Base-by-base conservation (phyloP, 1,284 basidiomycete species). In the Hemileia vastatrix region DNA sequence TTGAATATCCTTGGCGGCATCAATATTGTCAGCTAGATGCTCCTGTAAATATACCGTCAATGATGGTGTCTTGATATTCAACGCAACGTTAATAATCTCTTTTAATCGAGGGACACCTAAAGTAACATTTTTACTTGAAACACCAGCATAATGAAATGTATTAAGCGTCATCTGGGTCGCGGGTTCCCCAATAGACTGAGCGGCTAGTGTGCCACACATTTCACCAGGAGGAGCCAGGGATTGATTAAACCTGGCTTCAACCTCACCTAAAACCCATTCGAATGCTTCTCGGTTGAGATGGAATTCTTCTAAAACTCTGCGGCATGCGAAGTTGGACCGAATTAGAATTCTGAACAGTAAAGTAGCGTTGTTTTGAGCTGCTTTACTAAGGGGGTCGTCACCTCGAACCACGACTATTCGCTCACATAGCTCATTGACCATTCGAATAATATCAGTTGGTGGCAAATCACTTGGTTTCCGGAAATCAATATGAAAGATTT, bases 111-210 rank as follows among this genome's bases (percentile, higher is more conserved):
- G 93, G 0, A 96, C 93, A 86, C 93, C 93, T 66, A 96, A 88
- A 0, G 93, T 97, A 54, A 96, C 93, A 78, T 93, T 93, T 80
- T 96, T 96, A 75, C 87, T 89, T 24, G 93, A 93, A 27, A 97
- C 93, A 87, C 93, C 93, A 68, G 93, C 93, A 76, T 95, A 96
- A 79, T 97, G 93, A 87, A 96, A 96, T 0, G 92, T 96, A 77
- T 96, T 81, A 63, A 96, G 78, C 9, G 92, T 96, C 93, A 96
- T 96, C 79, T 97, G 93, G 1, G 95, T 99, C 1, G 95, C 95
- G 0, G 95, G 95, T 81, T 98, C 95, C 77, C 95, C 95, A 68
- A 98, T 99, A 3, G 92, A 96, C 78, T 98, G 95, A 0, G 95
- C 95, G 40, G 95, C 88, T 13, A 98, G 83, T 0, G 92, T 97